Evolutionary conservation across 306 rosid species (phyloP).

Genomic region (Purshia tridentata): DNA sequence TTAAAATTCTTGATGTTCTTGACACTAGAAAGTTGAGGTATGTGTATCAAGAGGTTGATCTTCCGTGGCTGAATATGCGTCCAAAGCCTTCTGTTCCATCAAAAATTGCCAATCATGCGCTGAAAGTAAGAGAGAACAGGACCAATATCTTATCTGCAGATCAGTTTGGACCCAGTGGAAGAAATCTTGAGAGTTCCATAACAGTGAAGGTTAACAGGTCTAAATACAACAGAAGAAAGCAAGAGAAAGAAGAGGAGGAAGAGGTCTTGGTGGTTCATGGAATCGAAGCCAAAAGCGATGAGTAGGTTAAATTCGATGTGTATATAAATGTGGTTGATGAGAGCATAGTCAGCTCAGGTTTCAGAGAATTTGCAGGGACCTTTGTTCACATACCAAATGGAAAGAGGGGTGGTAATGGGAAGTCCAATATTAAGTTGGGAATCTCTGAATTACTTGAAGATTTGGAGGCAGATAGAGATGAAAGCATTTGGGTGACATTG

Average conservation of each 20-base stretch:
- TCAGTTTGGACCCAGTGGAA: background rate
- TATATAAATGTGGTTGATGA: slow-evolving; percentile 20
- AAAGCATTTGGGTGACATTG: slow-evolving; percentile 27
- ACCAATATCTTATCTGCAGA: background rate
- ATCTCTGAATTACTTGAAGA: slow-evolving; percentile 22
- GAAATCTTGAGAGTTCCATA: background rate
- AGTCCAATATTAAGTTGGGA: slow-evolving; percentile 17
- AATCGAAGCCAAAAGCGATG: background rate
- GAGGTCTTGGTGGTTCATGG: slow-evolving; percentile 29
- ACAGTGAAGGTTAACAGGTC: slow-evolving; percentile 11
- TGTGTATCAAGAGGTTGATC: slow-evolving; percentile 13
- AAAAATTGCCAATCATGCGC: background rate
- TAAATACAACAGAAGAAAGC: background rate
- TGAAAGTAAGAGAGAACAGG: slow-evolving; percentile 9
- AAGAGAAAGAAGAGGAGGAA: slow-evolving; percentile 22
- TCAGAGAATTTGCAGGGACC: slow-evolving; percentile 28
- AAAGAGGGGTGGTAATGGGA: background rate
- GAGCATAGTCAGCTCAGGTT: slow-evolving; percentile 1
- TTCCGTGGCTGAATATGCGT: slow-evolving; percentile 18
- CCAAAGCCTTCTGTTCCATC: slow-evolving; percentile 17
- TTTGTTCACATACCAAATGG: slow-evolving; percentile 12
- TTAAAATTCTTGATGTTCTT: slow-evolving; percentile 20
- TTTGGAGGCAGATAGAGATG: slow-evolving; percentile 31
- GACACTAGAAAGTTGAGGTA: slow-evolving; percentile 18
- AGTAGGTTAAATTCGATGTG: slow-evolving; percentile 22